A percentile compares a stretch with the other conserved stretches of the same genome.
Conservation (phyloP, 2,329 filamentous ascomycete species). For the Delphinella strobiligena region DNA sequence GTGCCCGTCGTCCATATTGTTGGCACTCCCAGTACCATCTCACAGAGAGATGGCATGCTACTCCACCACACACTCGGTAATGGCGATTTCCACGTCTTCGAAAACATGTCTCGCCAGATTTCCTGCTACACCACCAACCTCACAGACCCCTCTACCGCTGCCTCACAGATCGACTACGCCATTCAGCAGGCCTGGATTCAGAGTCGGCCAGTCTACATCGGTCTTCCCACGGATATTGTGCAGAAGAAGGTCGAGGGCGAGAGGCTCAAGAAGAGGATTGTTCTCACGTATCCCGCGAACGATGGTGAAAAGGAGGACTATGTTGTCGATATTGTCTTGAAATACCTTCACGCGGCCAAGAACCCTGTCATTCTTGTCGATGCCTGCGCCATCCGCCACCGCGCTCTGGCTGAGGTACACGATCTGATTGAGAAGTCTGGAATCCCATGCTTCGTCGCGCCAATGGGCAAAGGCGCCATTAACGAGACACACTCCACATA, state of each 20-base stretch:
- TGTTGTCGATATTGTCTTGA: conserved; percentile 66
- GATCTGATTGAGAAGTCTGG: conserved; percentile 62
- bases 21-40: conserved; percentile 29
- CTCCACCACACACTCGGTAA: conserved; percentile 32
- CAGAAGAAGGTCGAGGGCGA: conserved; percentile 64
- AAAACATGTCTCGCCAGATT: conserved; percentile 56
- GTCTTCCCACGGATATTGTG: conserved; percentile 74
- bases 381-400: conserved; percentile 70
- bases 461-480: conserved; percentile 79
- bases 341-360: conserved; percentile 60
- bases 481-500: conserved; percentile 66
- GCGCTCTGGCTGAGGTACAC: conserved; percentile 58
- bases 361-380: conserved; percentile 72
- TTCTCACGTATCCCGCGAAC: conserved; percentile 53
- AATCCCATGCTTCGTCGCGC: conserved; percentile 74
- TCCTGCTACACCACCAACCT: conserved; percentile 62
- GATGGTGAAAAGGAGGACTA: conserved; percentile 64
- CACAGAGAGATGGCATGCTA: conserved; percentile 29
- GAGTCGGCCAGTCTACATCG: conserved; percentile 72
- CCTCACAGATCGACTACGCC: conserved; percentile 64
- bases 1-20: conserved; percentile 37
- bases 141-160: conserved; percentile 56
- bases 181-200: conserved; percentile 62
- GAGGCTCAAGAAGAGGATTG: conserved; percentile 55
- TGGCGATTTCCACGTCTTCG: conserved; percentile 25